Evolutionary conservation across 495 filamentous ascomycete genomes (phyloP), one percentile per base, ranked within the genome.

Genomic region (Trichocladium uniseriatum): DNA sequence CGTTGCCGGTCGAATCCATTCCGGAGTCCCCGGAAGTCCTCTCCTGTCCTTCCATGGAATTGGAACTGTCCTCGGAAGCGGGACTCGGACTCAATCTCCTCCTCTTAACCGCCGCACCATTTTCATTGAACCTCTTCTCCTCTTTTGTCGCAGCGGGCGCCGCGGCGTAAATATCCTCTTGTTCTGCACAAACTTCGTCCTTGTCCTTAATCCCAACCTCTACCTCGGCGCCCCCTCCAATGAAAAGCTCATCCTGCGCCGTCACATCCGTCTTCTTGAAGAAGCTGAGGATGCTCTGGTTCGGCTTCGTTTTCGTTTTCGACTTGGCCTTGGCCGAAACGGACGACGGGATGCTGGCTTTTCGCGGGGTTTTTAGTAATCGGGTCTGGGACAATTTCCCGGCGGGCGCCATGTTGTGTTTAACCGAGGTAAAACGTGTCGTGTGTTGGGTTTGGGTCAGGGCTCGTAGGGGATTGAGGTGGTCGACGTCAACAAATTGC

Each of bases 281-380:
- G 63, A 89, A 92, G 51, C 67, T 83, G 49, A 89, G 61, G 40
- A 95, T 94, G 54, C 82, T 94, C 10, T 69, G 72, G 63, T 92
- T 94, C 6, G 74, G 51, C 29, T 53, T 53, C 10, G 58, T 34
- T 20, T 62, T 69, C 37, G 54, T 35, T 16, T 58, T 66, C 35
- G 55, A 52, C 45, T 64, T 63, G 5, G 52, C 16, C n/a, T 42
- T 49, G 15, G 18, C 22, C 31, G 38, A 10, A 11, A 19, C 19
- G 11, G 29, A 34, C 1, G 28, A 13, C 1, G 34, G 18, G 18
- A 7, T n/a, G 31, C 16, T 9, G 15, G 5, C 15, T 14, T 36
- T 49, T 11, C 11, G 16, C 19, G 19, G 38, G 7, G 38, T 21
- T 27, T 19, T 43, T 18, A 1, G 1, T n/a, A 18, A 10, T 2